Conservation (phyloP, 2,329 filamentous ascomycete species). For the Tricladium varicosporioides region DNA sequence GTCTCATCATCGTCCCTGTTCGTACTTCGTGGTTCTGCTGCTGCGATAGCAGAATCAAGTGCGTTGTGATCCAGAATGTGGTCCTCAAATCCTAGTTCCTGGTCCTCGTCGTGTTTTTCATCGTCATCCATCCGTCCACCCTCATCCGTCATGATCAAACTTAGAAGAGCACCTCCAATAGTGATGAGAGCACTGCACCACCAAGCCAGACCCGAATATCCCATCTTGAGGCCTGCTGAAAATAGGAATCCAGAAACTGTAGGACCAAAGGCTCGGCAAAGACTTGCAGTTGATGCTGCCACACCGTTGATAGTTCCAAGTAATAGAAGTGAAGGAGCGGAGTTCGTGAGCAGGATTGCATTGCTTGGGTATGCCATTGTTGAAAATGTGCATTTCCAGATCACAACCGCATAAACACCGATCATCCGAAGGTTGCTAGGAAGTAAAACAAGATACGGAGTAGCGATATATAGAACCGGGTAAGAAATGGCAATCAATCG, state of each 20-base stretch:
- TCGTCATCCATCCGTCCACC: slow-evolving; percentile 32
- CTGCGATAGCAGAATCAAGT: slow-evolving; percentile 25
- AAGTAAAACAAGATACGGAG: slow-evolving; percentile 85
- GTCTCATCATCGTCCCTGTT: not conserved
- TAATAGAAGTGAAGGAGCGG: slow-evolving; percentile 77
- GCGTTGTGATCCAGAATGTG: slow-evolving; percentile 27
- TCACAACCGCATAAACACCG: slow-evolving; percentile 73
- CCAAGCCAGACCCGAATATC: slow-evolving; percentile 88
- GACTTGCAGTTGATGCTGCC: slow-evolving; percentile 84
- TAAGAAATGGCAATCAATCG: slow-evolving; percentile 78
- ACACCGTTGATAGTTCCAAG: slow-evolving; percentile 92
- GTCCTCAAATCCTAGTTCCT: slow-evolving; percentile 27
- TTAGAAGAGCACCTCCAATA: slow-evolving; percentile 69
- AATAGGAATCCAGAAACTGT: slow-evolving; percentile 85
- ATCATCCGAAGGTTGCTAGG: slow-evolving; percentile 69
- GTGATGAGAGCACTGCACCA: slow-evolving; percentile 84
- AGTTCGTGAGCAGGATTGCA: slow-evolving; percentile 84
- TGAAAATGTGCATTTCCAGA: slow-evolving; percentile 92
- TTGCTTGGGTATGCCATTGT: slow-evolving; percentile 90
- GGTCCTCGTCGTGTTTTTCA: slow-evolving; percentile 31
- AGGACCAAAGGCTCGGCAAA: slow-evolving; percentile 85
- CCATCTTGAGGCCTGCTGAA: slow-evolving; percentile 71
- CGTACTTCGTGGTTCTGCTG: slow-evolving; percentile 16
- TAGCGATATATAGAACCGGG: slow-evolving; percentile 81
- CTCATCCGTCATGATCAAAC: slow-evolving; percentile 69